Percentiles rank a stretch among this genome's conserved stretches.
phyloP scores from a whole-genome alignment of 2,329 filamentous ascomycete genomes.

The Beauveria australis region DNA sequence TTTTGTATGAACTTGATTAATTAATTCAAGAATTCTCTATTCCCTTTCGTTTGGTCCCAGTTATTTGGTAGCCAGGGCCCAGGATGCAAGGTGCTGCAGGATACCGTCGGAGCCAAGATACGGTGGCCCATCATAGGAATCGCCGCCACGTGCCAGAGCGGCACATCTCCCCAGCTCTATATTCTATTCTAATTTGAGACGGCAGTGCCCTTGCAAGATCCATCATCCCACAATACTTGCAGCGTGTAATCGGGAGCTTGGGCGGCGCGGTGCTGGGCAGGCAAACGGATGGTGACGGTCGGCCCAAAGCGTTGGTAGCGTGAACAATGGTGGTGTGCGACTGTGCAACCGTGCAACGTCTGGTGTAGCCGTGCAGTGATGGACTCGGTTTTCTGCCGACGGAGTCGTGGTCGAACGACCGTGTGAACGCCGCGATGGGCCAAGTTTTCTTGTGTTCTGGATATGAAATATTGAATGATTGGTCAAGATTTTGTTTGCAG shows the following conservation, averaged over 20 bases:
- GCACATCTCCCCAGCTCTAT: not conserved
- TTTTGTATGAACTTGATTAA: not conserved
- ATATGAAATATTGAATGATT: not conserved
- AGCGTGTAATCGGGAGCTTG: not conserved
- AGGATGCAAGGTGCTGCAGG: not conserved
- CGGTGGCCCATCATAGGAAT: not conserved
- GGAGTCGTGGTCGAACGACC: too few relatives aligned
- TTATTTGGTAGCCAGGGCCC: not conserved
- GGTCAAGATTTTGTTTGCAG: not conserved
- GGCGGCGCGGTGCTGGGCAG: not conserved
- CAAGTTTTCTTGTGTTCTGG: not conserved
- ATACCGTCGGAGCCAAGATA: not conserved
- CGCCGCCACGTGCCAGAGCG: not conserved
- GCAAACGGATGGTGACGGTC: not conserved
- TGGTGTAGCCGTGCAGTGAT: too few relatives aligned
- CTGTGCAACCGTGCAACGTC: not conserved
- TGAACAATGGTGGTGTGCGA: not conserved
- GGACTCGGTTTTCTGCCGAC: too few relatives aligned
- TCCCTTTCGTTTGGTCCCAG: not conserved
- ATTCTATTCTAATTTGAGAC: not conserved
- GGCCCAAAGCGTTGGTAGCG: not conserved
- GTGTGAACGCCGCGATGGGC: too few relatives aligned
- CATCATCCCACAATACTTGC: slow-evolving; percentile 2
- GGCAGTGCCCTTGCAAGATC: not conserved
- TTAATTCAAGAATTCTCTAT: not conserved